Percentiles rank a stretch among this genome's conserved stretches.
Conservation (phyloP, 371 early-diverging fungal genomes). For the Fennellomyces sp. region DNA sequence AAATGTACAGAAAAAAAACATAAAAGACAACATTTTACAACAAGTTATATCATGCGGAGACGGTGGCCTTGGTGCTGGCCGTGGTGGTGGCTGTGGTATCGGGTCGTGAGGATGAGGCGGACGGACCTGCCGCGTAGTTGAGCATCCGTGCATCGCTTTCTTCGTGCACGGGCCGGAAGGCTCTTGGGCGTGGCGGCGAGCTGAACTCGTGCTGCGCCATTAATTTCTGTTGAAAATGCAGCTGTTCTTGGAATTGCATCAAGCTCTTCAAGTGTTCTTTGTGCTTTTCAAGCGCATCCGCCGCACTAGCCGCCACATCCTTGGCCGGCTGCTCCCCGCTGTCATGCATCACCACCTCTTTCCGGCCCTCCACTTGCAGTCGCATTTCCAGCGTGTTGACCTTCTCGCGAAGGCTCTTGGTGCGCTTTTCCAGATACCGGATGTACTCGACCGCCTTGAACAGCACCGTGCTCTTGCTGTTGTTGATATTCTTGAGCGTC, state of each 20-base stretch:
- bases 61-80: slow-evolving; percentile 19
- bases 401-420: slow-evolving; percentile 53
- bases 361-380: slow-evolving; percentile 32
- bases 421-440: slow-evolving; percentile 49
- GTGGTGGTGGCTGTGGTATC: slow-evolving; percentile 10
- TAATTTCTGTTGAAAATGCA: slow-evolving; percentile 33
- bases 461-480: slow-evolving; percentile 59
- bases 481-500: slow-evolving; percentile 62
- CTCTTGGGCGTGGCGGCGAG: not conserved
- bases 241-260: slow-evolving; percentile 35
- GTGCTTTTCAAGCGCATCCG: slow-evolving; percentile 34
- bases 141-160: slow-evolving; percentile 10
- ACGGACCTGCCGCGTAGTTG: too few relatives aligned
- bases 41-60: slow-evolving; percentile 14
- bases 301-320: slow-evolving; percentile 15
- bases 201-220: slow-evolving; percentile 24
- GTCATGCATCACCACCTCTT: slow-evolving; percentile 4
- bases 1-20: slow-evolving; percentile 4
- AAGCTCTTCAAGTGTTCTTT: slow-evolving; percentile 41
- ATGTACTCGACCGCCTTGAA: slow-evolving; percentile 62
- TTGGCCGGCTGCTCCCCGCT: slow-evolving; percentile 1
- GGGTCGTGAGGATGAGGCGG: not conserved
- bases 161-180: slow-evolving; percentile 11
- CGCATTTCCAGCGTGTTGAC: slow-evolving; percentile 51
- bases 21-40: not conserved